These are phyloP conservation scores for Microcyclospora pomicola DNA, from an alignment of 2,329 filamentous ascomycete genomes.

Conservation along the genomic window DNA sequence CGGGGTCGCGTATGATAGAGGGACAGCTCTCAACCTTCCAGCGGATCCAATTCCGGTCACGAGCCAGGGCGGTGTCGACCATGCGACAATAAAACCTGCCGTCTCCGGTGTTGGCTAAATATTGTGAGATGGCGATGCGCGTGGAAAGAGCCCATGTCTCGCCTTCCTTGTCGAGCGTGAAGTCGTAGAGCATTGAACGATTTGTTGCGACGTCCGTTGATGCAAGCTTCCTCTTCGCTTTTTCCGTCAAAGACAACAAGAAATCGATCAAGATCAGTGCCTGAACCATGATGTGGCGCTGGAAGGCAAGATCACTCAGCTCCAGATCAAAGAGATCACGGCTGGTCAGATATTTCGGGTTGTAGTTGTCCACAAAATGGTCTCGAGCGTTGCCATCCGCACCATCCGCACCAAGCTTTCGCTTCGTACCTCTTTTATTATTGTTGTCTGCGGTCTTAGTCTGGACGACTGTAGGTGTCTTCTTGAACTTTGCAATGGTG, in stretches of 20 bases:
- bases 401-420: conserved; percentile 38
- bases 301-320: conserved; percentile 88
- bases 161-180: conserved; percentile 68
- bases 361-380: conserved; percentile 60
- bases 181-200: conserved; percentile 74
- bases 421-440: conserved; percentile 50
- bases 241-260: conserved; percentile 72
- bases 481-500: conserved; percentile 63
- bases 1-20: conserved; percentile 61
- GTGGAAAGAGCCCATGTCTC: conserved; percentile 72
- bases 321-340: conserved; percentile 91
- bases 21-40: conserved; percentile 96
- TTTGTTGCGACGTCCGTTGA: conserved; percentile 47
- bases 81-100: conserved; percentile 92
- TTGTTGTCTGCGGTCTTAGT: conserved; percentile 48
- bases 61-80: conserved; percentile 86
- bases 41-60: conserved; percentile 97
- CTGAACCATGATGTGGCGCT: conserved; percentile 88
- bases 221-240: conserved; percentile 65
- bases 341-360: conserved; percentile 97
- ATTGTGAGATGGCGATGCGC: conserved; percentile 65
- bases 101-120: conserved; percentile 40
- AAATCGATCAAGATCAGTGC: conserved; percentile 92
- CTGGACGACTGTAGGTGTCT: conserved; percentile 52
- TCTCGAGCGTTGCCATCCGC: conserved; percentile 35